These are phyloP conservation scores for Polysphondylium violaceum DNA, from an alignment of 78 protist species.

Conservation along the genomic window DNA sequence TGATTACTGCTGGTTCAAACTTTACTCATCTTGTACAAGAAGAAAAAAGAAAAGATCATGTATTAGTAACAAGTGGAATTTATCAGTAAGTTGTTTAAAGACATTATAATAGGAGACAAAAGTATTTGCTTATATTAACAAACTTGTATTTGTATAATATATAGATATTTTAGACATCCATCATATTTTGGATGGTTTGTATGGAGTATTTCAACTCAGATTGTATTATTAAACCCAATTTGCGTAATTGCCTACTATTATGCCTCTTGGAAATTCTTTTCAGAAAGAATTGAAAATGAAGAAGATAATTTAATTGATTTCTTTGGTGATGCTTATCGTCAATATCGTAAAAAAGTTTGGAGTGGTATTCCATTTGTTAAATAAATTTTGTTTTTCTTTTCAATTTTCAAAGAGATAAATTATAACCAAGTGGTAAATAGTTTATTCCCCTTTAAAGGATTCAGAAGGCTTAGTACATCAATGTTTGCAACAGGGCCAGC, in stretches of 20 bases:
- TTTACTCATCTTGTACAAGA: constrained; percentile 85
- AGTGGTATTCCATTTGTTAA: constrained; percentile 85
- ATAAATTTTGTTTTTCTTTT: no score
- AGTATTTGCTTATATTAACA: no score
- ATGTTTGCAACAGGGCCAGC: no score
- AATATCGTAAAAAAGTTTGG: constrained; percentile 42
- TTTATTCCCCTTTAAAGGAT: no score
- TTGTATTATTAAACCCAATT: constrained; percentile 89
- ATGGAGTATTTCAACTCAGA: constrained; percentile 89
- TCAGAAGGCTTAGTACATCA: no score
- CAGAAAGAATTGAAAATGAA: constrained; percentile 86
- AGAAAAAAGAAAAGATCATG: constrained; percentile 24
- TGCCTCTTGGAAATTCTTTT: constrained; percentile 88
- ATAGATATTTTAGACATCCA: constrained; percentile 88
- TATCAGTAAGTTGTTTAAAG: constrained; percentile 18
- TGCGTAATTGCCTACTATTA: constrained; percentile 59
- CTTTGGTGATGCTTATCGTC: constrained; percentile 78
- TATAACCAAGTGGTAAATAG: background rate
- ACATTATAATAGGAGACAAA: no score
- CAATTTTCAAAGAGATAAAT: background rate
- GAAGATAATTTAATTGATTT: constrained; percentile 80
- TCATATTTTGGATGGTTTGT: constrained; percentile 94
- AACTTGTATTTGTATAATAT: no score
- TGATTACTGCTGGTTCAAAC: constrained; percentile 86
- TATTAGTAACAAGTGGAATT: constrained; percentile 85